Evolutionary conservation across 768 basidiomycete species (phyloP).

Genomic region (Serendipita indica): DNA sequence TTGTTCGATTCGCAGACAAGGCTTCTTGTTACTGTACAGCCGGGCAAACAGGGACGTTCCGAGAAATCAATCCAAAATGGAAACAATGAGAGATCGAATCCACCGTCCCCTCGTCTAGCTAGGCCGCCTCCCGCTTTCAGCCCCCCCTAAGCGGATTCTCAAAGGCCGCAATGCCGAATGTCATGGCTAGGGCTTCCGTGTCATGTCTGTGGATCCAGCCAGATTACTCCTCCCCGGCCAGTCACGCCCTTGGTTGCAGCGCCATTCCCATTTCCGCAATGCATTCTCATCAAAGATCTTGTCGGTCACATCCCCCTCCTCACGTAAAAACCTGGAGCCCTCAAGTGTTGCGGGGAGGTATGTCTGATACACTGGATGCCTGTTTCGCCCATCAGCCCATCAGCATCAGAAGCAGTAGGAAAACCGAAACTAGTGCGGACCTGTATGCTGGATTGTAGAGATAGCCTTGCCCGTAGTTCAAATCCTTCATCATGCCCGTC

Average conservation of each 20-base stretch:
- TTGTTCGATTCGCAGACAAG: no score
- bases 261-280: constrained; percentile 40
- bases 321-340: constrained; percentile 31
- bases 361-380: constrained; percentile 51
- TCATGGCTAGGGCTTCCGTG: background rate
- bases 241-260: constrained; percentile 37
- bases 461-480: constrained; percentile 53
- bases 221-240: constrained; percentile 20
- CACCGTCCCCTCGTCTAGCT: no score
- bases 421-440: constrained; percentile 23
- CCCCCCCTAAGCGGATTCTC: no score
- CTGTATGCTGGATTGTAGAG: constrained; percentile 44
- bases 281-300: constrained; percentile 50
- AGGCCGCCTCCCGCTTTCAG: no score
- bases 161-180: constrained; percentile 4
- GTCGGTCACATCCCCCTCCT: constrained; percentile 28
- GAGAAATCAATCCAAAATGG: no score
- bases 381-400: constrained; percentile 16
- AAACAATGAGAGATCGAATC: no score
- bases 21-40: no score
- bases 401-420: background rate
- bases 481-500: constrained; percentile 49
- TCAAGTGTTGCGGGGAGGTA: constrained; percentile 41
- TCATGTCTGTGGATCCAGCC: background rate
- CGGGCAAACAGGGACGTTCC: no score